phyloP scores from a whole-genome alignment of 306 rosid genomes.

The Ceratonia siliqua region DNA sequence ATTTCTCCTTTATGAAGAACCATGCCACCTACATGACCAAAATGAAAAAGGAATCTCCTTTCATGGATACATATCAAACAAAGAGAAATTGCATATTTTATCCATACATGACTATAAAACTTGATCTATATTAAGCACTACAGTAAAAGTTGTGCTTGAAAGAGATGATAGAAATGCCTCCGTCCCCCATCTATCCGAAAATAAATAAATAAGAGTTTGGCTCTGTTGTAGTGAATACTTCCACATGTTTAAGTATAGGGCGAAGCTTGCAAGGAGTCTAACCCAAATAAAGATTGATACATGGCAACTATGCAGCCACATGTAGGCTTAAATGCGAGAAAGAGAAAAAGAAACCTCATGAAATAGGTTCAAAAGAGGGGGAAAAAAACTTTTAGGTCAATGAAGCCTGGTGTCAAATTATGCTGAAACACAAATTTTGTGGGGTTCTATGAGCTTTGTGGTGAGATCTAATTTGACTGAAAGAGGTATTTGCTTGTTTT shows the following conservation, averaged over 20 bases:
- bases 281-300: neutral
- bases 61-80: neutral
- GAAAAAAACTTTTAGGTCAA: neutral
- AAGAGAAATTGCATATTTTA: neutral
- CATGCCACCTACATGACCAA: conserved; percentile 71
- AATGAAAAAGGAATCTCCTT: conserved; percentile 5
- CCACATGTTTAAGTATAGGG: neutral
- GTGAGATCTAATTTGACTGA: neutral
- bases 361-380: neutral
- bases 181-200: neutral
- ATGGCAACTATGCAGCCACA: neutral
- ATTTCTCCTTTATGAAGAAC: conserved; percentile 98
- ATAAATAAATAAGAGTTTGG: neutral
- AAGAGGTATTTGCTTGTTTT: neutral
- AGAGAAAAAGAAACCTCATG: neutral
- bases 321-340: neutral
- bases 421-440: neutral
- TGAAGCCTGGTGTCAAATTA: neutral
- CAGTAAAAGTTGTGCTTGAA: neutral
- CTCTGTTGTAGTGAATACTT: neutral
- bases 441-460: neutral
- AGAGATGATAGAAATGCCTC: neutral
- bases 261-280: neutral
- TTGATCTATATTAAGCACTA: neutral
- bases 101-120: neutral